A percentile compares a stretch with the other conserved stretches of the same genome.
Evolutionary conservation across 2,329 filamentous ascomycete species (phyloP).

Genomic region (Fusarium udum): DNA sequence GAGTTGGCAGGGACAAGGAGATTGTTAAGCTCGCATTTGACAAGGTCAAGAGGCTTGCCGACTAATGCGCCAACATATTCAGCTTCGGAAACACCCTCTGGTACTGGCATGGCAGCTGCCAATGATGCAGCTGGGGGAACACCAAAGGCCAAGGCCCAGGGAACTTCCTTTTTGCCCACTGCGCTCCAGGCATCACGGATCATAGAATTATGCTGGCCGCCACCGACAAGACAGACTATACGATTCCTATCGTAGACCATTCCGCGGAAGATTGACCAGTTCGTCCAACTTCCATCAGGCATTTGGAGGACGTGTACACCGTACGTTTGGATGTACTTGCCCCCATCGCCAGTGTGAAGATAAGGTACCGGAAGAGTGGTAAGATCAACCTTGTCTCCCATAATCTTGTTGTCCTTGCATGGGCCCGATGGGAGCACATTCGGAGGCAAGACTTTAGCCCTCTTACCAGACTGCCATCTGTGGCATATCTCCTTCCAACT

Average conservation of each 20-base stretch:
- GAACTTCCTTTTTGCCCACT: slow-evolving; percentile 53
- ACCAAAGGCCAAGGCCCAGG: slow-evolving; percentile 59
- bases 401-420: slow-evolving; percentile 19
- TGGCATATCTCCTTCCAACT: slow-evolving; percentile 2
- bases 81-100: not conserved
- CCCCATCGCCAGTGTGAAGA: slow-evolving; percentile 57
- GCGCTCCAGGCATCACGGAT: slow-evolving; percentile 59
- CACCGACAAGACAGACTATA: slow-evolving; percentile 53
- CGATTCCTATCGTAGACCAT: slow-evolving; percentile 58
- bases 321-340: slow-evolving; percentile 62
- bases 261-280: slow-evolving; percentile 56
- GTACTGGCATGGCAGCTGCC: slow-evolving; percentile 34
- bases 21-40: not conserved
- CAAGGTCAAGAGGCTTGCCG: not conserved
- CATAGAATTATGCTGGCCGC: slow-evolving; percentile 57
- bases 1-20: not conserved
- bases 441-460: slow-evolving; percentile 43
- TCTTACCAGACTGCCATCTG: not conserved
- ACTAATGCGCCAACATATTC: not conserved
- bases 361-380: slow-evolving; percentile 52
- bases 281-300: slow-evolving; percentile 58
- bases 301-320: slow-evolving; percentile 59
- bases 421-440: slow-evolving; percentile 39
- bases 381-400: slow-evolving; percentile 38
- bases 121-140: slow-evolving; percentile 61